Evolutionary conservation across 805 yeast species (phyloP), one percentile per base, ranked within the genome.

Genomic region (Huiozyma naganishii): DNA sequence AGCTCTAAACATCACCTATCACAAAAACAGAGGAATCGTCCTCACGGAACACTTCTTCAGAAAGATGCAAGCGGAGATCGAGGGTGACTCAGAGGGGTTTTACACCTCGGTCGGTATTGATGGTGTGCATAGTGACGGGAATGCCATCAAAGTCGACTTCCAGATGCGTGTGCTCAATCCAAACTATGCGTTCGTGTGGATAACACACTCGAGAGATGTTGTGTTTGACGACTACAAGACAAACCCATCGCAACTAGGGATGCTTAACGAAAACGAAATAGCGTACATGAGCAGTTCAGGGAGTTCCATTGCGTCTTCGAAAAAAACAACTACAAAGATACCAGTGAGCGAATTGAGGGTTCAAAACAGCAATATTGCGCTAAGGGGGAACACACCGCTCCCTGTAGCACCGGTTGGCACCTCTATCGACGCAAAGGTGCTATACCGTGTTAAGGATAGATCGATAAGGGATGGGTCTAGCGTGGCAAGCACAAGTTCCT

Each of bases 1-100:
- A 28, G 54, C 64, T 13, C 47, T 74, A 48, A 62, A 58, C 45
- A 55, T 70, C 3, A 51, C 54, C 11, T 48, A 64, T 30, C 76
- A 82, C 0, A 50, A 48, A 32, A 62, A 59, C 42, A 59, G 48
- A 46, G 96, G 96, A 1, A 64, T 85, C 41, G 95, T 89, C 0
- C 66, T 89, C 9, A 95, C 97, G 0, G 97, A 89, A 61, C 96
- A 88, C 62, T 82, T 83, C 58, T 88, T 90, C 65, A 73, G 97
- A 48, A 79, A 80, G 50, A 70, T 77, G 42, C 69, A 71, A 45
- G 79, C 83, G 0, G 67, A 72, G 43, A 57, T 56, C 51, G 61
- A 58, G 39, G 64, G 59, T n/a, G 52, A 58, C 29, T 73, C 69
- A 40, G 73, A 73, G 27, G 77, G 74, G 6, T 63, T 77, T 40